A percentile compares a stretch with the other conserved stretches of the same genome.
These are phyloP conservation scores for Aspergillus sp. DNA, from an alignment of 2,329 filamentous ascomycete genomes.

Conservation along the genomic window DNA sequence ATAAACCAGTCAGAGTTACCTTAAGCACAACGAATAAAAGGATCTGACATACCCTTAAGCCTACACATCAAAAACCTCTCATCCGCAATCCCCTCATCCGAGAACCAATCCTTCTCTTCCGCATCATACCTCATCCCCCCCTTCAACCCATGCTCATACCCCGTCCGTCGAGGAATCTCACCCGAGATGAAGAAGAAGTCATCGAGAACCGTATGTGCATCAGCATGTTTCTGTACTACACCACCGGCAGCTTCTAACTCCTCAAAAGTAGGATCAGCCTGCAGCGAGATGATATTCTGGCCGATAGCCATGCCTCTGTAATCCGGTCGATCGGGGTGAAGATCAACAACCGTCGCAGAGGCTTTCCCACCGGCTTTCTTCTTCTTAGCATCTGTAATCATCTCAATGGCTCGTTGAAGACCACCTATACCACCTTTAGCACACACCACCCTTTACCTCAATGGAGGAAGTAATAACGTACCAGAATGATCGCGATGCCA, in stretches of 20 bases:
- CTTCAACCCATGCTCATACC: conserved; percentile 53
- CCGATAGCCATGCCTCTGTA: conserved; percentile 52
- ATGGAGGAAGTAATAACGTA: conserved; percentile 14
- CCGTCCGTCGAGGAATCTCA: conserved; percentile 52
- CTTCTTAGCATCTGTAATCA: conserved; percentile 48
- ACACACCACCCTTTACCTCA: neutral
- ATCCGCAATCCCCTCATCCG: conserved; percentile 54
- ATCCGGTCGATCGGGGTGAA: conserved; percentile 56
- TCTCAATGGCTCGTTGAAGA: conserved; percentile 51
- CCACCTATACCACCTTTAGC: conserved; percentile 41
- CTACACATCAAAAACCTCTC: conserved; percentile 58
- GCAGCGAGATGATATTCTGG: conserved; percentile 49
- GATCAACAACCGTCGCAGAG: conserved; percentile 44
- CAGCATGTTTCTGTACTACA: conserved; percentile 38
- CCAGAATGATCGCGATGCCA: conserved; percentile 61
- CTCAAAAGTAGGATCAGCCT: conserved; percentile 55
- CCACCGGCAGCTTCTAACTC: conserved; percentile 51
- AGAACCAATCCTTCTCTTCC: conserved; percentile 46
- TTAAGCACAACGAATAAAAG: neutral
- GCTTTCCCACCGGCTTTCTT: conserved; percentile 16
- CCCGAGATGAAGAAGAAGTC: conserved; percentile 57
- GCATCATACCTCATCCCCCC: conserved; percentile 48
- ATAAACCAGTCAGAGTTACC: neutral
- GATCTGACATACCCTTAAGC: conserved; percentile 44
- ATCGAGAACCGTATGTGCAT: conserved; percentile 51